Evolutionary conservation across 139 green algal genomes (phyloP), one percentile per base, ranked within the genome.

Genomic region (Coelastrella sp.): DNA sequence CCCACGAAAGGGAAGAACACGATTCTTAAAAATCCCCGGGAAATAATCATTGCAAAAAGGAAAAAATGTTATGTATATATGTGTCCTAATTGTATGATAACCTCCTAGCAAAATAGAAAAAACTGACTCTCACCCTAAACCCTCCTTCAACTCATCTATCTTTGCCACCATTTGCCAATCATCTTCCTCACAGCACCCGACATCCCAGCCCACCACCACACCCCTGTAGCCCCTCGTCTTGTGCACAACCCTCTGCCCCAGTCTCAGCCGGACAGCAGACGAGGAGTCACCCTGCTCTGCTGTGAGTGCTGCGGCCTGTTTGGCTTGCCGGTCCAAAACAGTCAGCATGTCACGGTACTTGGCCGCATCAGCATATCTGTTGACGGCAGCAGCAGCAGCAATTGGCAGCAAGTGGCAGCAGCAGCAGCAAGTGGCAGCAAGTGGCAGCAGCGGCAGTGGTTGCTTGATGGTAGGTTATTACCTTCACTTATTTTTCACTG

Each of bases 201-300:
- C 76, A 87, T 98, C 96, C 95, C 95, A 97, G 24, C 96, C 96
- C 22, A 93, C 93, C 6, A 98, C 87, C 27, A 98, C 93, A 12
- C 95, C 97, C 49, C 95, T 82, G 78, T 92, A 93, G 17, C 92
- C 92, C 58, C 85, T 83, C 22, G 11, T 72, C 17, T 56, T 78
- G 92, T 98, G 96, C 83, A 94, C 49, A 35, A 98, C 94, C 19
- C 95, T 87, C 92, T 98, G 93, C 0, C 96, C 96, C 15, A 98
- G 92, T 4, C 92, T 70, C 78, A 97, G 93, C 5, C 57, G 63
- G 68, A 91, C 89, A 61, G 78, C 56, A 49, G 57, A 35, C 6
- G 27, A 4, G 6, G 19, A 12, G 8, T 24, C 49, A 6, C 17
- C 76, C 60, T 17, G 11, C 27, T 91, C 88, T 27, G 65, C 72